Evolutionary conservation across 2,329 filamentous ascomycete species (phyloP), one percentile per base, ranked within the genome.

Genomic region (Cladophialophora carrionii): DNA sequence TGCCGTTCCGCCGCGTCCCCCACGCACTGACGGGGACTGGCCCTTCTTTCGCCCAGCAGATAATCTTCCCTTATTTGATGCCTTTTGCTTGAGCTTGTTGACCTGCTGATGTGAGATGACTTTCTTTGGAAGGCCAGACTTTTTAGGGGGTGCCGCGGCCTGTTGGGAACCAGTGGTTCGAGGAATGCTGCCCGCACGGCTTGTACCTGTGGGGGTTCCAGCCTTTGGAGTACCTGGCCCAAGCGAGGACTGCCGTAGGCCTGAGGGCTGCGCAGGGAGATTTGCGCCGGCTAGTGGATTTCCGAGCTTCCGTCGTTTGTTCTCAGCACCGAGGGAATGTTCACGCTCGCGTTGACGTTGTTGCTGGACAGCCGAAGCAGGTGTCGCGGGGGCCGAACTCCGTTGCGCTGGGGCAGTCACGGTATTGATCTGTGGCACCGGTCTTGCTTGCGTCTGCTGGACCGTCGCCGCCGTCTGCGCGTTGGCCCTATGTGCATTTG

Each of bases 171-270:
- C 61, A 7, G 62, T 72, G 66, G 76, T 66, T 43, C 80, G 79
- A 9, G 86, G 86, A 2, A 81, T 83, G 67, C 85, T 88, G 51
- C 85, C 85, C 1, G 85, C 84, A n/a, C 86, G 85, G 43, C 81
- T 83, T 43, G 70, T 70, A 7, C 73, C 75, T 46, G 75, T 73
- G 4, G 80, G 80, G 0, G 86, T 87, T 3, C 82, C 81, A 0
- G 83, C 79, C 72, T 88, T 88, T 4, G 86, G 86, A 0, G 86
- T 88, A n/a, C 85, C 85, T 20, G 85, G 86, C 0, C 86, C 86
- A 12, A 86, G 77, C 0, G 86, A 88, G 0, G 84, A 83, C 73
- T 88, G 86, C 6, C 86, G 82, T 2, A 88, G 79, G 62, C 78
- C 80, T 20, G 84, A 86, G 0, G 83, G 82, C 1, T 83, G 79